phyloP scores from a whole-genome alignment of 2,329 filamentous ascomycete species.

The Hypoxylon sp. region DNA sequence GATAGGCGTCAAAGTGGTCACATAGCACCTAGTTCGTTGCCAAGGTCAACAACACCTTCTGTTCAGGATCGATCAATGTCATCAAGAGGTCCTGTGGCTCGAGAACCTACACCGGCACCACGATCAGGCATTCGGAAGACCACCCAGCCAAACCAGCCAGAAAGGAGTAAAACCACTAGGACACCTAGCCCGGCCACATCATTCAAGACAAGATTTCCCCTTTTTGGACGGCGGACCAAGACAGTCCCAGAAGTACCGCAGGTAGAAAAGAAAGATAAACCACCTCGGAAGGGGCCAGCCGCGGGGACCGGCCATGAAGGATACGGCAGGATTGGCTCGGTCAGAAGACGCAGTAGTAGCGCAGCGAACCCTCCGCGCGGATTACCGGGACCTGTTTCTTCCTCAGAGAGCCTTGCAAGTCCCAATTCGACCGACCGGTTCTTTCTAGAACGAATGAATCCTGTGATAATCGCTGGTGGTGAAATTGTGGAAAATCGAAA shows the following conservation, averaged over 20 bases:
- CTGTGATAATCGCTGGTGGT: slow-evolving; percentile 75
- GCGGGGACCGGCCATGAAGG: slow-evolving; percentile 96
- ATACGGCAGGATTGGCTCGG: slow-evolving; percentile 75
- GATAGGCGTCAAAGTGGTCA: slow-evolving; percentile 61
- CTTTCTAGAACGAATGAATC: slow-evolving; percentile 72
- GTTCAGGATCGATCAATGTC: slow-evolving; percentile 51
- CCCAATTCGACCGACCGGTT: slow-evolving; percentile 66
- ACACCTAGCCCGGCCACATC: slow-evolving; percentile 69
- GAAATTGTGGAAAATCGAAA: slow-evolving; percentile 73
- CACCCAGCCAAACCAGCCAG: slow-evolving; percentile 46
- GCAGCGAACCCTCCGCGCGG: slow-evolving; percentile 62
- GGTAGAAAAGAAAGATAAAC: slow-evolving; percentile 69
- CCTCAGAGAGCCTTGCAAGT: slow-evolving; percentile 65
- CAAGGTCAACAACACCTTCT: slow-evolving; percentile 55
- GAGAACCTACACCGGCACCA: slow-evolving; percentile 55
- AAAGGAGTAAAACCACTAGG: slow-evolving; percentile 54
- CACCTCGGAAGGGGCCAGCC: slow-evolving; percentile 79
- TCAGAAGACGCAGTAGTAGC: slow-evolving; percentile 74
- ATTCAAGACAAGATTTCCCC: slow-evolving; percentile 76
- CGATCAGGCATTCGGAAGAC: slow-evolving; percentile 35
- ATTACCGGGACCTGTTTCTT: slow-evolving; percentile 60
- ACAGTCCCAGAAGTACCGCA: slow-evolving; percentile 64
- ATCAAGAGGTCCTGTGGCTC: slow-evolving; percentile 50
- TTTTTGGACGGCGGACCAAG: slow-evolving; percentile 82
- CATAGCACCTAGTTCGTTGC: slow-evolving; percentile 53